Conservation (phyloP, 805 yeast genomes). For the Barnettozyma vustinii region DNA sequence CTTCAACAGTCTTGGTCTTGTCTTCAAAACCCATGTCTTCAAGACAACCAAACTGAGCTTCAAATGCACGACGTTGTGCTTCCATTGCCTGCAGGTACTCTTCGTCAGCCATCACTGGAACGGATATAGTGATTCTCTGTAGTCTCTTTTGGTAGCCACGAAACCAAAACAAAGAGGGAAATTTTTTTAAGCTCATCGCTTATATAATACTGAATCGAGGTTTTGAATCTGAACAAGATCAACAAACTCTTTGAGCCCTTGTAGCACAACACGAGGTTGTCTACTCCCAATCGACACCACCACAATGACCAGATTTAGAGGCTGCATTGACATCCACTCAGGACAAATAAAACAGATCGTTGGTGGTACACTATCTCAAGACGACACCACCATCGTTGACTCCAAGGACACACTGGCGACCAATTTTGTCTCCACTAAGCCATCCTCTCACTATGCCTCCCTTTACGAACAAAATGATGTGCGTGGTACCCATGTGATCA, state of each 20-base stretch:
- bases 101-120: conserved; percentile 6
- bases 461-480: conserved; percentile 58
- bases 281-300: not conserved
- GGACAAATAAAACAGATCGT: conserved; percentile 97
- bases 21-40: conserved; percentile 51
- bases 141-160: not conserved
- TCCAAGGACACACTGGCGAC: conserved; percentile 37
- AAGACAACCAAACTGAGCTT: conserved; percentile 57
- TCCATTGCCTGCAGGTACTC: conserved; percentile 32
- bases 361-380: conserved; percentile 75
- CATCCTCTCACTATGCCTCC: conserved; percentile 69
- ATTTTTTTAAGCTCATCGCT: conserved; percentile 4
- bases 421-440: conserved; percentile 72
- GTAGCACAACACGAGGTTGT: not conserved
- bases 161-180: not conserved
- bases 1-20: conserved; percentile 28
- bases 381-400: conserved; percentile 34
- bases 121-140: not conserved
- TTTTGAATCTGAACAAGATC: not conserved
- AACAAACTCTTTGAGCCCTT: too few relatives aligned
- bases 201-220: not conserved
- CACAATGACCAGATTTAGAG: conserved; percentile 79
- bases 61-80: conserved; percentile 52
- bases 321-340: conserved; percentile 92
- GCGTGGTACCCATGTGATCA: conserved; percentile 86